Base-by-base conservation (phyloP, 345 rosid species). In the Syzygium oleosum region DNA sequence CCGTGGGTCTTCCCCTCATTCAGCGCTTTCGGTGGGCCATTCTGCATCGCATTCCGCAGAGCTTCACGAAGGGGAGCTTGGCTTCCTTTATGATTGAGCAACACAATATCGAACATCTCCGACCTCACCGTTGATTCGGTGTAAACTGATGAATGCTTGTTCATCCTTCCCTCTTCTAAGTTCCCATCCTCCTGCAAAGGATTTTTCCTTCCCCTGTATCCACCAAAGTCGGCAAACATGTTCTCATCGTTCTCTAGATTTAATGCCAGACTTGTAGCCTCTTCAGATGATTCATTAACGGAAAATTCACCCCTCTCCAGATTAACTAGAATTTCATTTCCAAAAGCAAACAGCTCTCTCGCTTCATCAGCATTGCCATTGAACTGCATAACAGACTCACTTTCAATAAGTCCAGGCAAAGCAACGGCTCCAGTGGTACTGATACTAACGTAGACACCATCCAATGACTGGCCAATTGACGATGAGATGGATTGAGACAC, bases 31-130 rank as follows among this genome's bases (percentile, higher is more conserved):
- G 27, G 68, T 49, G 87, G 90, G 55, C 63, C 90, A 49, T 87
- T 88, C 56, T 87, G 90, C 63, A 46, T 55, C 61, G 31, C 89
- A 85, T 87, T 89, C 87, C 68, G 92, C 46, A 87, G 90, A 58
- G 92, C 88, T 83, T 90, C 90, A 59, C 89, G 92, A 86, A 89
- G 65, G 77, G 88, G 87, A 52, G 65, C 88, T 80, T 89, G 88
- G 10, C 92, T 86, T 85, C 87, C 83, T 79, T 87, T 84, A 79
- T 85, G 59, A 87, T 68, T 86, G 4, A 95, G 91, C 90, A 94
- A 85, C 10, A 94, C 90, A 90, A 54, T 89, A 88, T 94, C 95
- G 52, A 92, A 93, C 89, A 93, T 92, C 65, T 91, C 94, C 2
- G 92, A 54, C 29, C 91, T 90, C 59, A 91, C 88, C 3, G 58